Evolutionary conservation across 2,329 filamentous ascomycete genomes (phyloP).

Genomic region (Fusarium protoensiforme): DNA sequence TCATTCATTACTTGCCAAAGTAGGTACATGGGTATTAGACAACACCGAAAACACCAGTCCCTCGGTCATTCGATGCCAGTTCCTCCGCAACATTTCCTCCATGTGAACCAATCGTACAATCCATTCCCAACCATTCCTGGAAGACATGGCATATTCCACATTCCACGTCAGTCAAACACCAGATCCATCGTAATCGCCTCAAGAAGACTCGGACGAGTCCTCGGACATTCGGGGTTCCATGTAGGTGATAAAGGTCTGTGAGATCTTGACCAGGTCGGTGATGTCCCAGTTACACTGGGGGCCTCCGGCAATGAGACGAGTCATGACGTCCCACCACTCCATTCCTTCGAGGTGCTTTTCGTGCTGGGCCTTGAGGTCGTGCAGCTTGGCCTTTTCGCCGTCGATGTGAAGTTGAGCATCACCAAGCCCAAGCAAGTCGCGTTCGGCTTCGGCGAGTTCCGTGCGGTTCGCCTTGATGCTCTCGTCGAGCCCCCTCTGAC

Average conservation of each 20-base stretch:
- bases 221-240: background rate
- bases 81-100: background rate
- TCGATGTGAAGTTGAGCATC: background rate
- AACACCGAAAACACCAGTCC: background rate
- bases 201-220: background rate
- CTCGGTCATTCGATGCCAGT: background rate
- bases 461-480: background rate
- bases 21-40: background rate
- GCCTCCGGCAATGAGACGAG: background rate
- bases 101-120: background rate
- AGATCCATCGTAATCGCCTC: background rate
- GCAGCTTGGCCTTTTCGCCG: background rate
- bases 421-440: background rate
- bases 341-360: background rate
- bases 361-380: background rate
- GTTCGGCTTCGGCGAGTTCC: background rate
- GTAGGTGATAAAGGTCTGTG: background rate
- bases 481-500: background rate
- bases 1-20: background rate
- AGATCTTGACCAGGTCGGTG: background rate
- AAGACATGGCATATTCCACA: background rate
- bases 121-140: background rate
- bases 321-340: background rate
- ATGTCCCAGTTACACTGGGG: background rate
- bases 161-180: background rate